Base-by-base conservation (phyloP, 2,329 filamentous ascomycete genomes). In the Colletotrichum sp. region DNA sequence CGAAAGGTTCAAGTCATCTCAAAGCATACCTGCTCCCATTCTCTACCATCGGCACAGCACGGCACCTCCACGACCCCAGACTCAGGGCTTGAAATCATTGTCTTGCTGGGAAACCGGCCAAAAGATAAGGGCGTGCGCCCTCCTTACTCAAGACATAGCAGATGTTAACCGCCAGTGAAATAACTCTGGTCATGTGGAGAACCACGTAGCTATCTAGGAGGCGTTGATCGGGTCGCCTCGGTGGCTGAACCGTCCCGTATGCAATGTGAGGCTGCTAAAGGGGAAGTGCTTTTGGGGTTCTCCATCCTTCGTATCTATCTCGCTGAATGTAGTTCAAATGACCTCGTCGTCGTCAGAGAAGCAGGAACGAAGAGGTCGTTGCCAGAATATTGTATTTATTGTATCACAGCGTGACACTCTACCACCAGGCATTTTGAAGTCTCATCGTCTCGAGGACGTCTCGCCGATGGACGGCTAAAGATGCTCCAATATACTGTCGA, bases 41-140 rank as follows among this genome's bases (percentile, higher is more conserved):
- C 10, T 13, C 43, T 21, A 21, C 16, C n/a, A 21, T 12, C 16
- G n/a, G n/a, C n/a, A 7, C 1, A 48, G 18, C 43, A 18, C 6
- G 6, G 6, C n/a, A 52, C 43, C 5, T 18, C 43, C n/a, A 52
- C 3, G 6, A 52, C 16, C 38, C 38, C 16, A n/a, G 38, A 43
- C 18, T 2, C 18, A 16, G 38, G 18, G 38, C 36, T 18, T 43
- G 38, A 8, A 43, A n/a, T 43, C 38, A 0, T 43, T n/a, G 38
- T 52, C 43, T 52, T 6, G 43, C 18, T 21, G 43, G 9, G 3
- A 6, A 12, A 7, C 15, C 1, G 43, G 10, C 9, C 43, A 48
- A 3, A 6, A 21, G 43, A n/a, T 7, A 21, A 21, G 43, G 43
- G n/a, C n/a, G 0, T 48, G 5, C 1, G 43, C n/a, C 0, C 10